phyloP scores from a whole-genome alignment of 345 rosid genomes.

The Carallia pectinifolia region DNA sequence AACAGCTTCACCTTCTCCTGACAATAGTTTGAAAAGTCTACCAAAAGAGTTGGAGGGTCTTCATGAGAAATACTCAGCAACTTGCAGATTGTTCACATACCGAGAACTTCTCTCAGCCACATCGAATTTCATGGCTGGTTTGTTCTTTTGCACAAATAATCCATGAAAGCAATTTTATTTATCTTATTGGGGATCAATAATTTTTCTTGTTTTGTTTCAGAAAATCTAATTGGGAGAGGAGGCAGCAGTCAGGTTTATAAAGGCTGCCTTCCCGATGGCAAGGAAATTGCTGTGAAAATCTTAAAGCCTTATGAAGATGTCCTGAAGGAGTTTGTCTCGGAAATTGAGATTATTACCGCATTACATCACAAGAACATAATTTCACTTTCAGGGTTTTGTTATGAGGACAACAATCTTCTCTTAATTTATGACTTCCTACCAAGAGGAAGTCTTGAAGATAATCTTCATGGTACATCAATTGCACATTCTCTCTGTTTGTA shows the following conservation, averaged over 20 bases:
- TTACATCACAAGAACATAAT: conserved; percentile 77
- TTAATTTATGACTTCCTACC: conserved; percentile 78
- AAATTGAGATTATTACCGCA: conserved; percentile 75
- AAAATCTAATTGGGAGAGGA: conserved; percentile 85
- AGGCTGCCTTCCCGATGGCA: conserved; percentile 79
- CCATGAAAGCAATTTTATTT: not conserved
- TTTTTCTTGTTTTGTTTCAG: conserved; percentile 34
- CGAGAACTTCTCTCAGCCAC: conserved; percentile 65
- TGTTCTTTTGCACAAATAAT: conserved; percentile 14
- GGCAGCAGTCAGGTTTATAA: conserved; percentile 86
- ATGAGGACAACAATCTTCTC: conserved; percentile 61
- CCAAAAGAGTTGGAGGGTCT: conserved; percentile 31
- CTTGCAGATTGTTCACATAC: conserved; percentile 29
- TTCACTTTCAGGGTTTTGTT: conserved; percentile 82
- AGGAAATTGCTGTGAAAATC: conserved; percentile 85
- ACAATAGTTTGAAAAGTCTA: conserved; percentile 22
- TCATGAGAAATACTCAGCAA: conserved; percentile 30
- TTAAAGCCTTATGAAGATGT: conserved; percentile 68
- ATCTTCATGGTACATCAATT: conserved; percentile 64
- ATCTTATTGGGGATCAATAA: not conserved
- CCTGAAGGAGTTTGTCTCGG: conserved; percentile 70
- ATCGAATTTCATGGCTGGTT: conserved; percentile 65
- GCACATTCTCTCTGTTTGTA: not conserved
- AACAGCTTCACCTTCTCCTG: conserved; percentile 29
- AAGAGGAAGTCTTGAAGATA: conserved; percentile 95